These are phyloP conservation scores for Xylaria digitata DNA, from an alignment of 2,329 filamentous ascomycete genomes.

Conservation along the genomic window DNA sequence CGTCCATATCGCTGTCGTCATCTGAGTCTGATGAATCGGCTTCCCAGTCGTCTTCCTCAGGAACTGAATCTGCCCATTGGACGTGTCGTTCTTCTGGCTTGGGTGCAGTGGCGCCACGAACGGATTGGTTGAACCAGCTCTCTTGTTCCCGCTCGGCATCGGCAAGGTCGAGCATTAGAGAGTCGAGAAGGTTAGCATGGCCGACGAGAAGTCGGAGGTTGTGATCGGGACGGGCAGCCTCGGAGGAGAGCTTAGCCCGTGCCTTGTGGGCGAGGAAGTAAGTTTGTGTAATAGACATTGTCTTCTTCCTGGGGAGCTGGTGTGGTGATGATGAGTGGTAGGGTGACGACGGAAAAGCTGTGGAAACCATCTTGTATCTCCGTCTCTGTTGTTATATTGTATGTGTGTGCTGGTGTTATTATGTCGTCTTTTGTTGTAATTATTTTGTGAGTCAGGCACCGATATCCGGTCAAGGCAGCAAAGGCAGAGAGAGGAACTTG, in stretches of 20 bases:
- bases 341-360: slow-evolving; percentile 44
- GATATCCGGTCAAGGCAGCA: slow-evolving; percentile 50
- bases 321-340: slow-evolving; percentile 46
- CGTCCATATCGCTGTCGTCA: slow-evolving; percentile 63
- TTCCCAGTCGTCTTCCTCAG: slow-evolving; percentile 74
- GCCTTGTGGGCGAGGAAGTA: slow-evolving; percentile 99
- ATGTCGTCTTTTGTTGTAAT: slow-evolving; percentile 47
- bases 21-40: slow-evolving; percentile 70
- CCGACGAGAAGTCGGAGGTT: slow-evolving; percentile 95
- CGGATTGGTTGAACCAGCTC: slow-evolving; percentile 96
- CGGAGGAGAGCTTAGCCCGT: slow-evolving; percentile 91
- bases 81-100: slow-evolving; percentile 75
- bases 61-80: slow-evolving; percentile 85
- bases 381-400: slow-evolving; percentile 31
- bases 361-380: slow-evolving; percentile 53
- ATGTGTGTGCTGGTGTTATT: slow-evolving; percentile 46
- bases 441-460: slow-evolving; percentile 54
- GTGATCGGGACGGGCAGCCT: slow-evolving; percentile 91
- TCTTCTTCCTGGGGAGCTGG: slow-evolving; percentile 70
- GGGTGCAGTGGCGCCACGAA: slow-evolving; percentile 76
- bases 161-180: slow-evolving; percentile 89
- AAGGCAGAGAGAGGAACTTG: slow-evolving; percentile 44
- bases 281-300: slow-evolving; percentile 97
- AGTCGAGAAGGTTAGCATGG: slow-evolving; percentile 97
- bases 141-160: slow-evolving; percentile 96